Percentiles rank a stretch among this genome's conserved stretches.
Conservation (phyloP, 495 filamentous ascomycete species). For the Aspergillus campestris region DNA sequence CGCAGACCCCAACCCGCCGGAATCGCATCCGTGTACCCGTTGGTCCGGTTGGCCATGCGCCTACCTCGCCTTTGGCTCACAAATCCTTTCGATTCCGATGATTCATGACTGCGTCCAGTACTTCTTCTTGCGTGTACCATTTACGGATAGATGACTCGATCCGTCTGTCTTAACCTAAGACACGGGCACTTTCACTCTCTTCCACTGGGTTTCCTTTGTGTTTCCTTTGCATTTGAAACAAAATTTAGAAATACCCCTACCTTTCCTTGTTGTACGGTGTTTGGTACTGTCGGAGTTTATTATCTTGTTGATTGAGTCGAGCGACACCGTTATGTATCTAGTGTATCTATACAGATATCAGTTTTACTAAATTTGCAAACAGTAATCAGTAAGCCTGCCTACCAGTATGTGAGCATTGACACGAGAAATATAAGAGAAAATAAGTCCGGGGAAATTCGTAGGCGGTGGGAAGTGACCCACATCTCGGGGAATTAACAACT, state of each 20-base stretch:
- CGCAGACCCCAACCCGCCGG: constrained; percentile 62
- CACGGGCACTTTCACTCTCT: background rate
- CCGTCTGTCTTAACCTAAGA: background rate
- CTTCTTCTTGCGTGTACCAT: background rate
- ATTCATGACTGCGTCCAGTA: background rate
- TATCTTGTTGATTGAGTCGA: background rate
- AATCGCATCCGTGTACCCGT: constrained; percentile 52
- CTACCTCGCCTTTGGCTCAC: constrained; percentile 55
- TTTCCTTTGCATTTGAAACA: background rate
- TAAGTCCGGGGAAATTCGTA: background rate
- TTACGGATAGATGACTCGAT: constrained; percentile 1
- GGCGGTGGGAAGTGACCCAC: background rate
- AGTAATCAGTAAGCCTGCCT: too few species aligned
- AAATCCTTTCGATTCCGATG: constrained; percentile 50
- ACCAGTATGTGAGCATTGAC: too few species aligned
- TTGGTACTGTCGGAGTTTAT: background rate
- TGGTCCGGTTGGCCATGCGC: constrained; percentile 31
- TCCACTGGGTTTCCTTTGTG: background rate
- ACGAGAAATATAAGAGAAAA: too few species aligned
- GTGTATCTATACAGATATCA: background rate
- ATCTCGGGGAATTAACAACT: background rate
- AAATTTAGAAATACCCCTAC: constrained; percentile 1
- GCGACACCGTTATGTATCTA: background rate
- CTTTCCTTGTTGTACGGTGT: background rate
- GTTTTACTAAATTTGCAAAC: too few species aligned